Conservation (phyloP, 352 stramenopile genomes). For the Pythium phragmitis region DNA sequence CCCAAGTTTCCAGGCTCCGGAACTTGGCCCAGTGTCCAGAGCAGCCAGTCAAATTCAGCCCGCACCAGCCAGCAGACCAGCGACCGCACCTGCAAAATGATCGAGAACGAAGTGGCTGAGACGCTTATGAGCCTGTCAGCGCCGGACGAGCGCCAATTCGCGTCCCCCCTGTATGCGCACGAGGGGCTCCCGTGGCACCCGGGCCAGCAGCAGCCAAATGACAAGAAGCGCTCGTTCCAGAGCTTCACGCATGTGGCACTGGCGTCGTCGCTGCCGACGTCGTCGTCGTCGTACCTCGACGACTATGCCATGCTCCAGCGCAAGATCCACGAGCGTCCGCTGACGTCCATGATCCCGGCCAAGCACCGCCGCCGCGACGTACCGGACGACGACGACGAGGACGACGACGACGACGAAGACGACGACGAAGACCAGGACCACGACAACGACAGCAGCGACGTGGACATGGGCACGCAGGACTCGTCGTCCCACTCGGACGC, state of each 20-base stretch:
- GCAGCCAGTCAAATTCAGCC: neutral
- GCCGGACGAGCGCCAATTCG: slow-evolving; percentile 65
- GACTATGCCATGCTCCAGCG: slow-evolving; percentile 46
- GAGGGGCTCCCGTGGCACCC: slow-evolving; percentile 55
- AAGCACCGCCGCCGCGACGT: slow-evolving; percentile 27
- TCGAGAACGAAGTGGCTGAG: slow-evolving; percentile 72
- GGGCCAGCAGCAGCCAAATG: neutral
- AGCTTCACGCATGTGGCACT: slow-evolving; percentile 30
- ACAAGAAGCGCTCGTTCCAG: slow-evolving; percentile 56
- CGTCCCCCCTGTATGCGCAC: slow-evolving; percentile 52
- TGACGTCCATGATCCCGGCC: slow-evolving; percentile 74
- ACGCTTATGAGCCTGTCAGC: slow-evolving; percentile 82
- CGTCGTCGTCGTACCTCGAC: slow-evolving; percentile 43
- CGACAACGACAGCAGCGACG: slow-evolving; percentile 31
- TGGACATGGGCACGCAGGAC: slow-evolving; percentile 27
- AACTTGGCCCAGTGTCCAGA: neutral
- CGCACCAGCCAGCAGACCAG: neutral
- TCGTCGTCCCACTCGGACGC: slow-evolving; percentile 16
- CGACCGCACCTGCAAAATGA: slow-evolving; percentile 39
- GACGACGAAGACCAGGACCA: slow-evolving; percentile 38
- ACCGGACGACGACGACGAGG: slow-evolving; percentile 45
- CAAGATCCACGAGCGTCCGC: slow-evolving; percentile 59
- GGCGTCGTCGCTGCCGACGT: slow-evolving; percentile 49
- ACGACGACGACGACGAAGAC: slow-evolving; percentile 46
- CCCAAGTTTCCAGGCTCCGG: neutral